These are phyloP conservation scores for Capronia coronata DNA, from an alignment of 2,329 filamentous ascomycete genomes.

Conservation along the genomic window DNA sequence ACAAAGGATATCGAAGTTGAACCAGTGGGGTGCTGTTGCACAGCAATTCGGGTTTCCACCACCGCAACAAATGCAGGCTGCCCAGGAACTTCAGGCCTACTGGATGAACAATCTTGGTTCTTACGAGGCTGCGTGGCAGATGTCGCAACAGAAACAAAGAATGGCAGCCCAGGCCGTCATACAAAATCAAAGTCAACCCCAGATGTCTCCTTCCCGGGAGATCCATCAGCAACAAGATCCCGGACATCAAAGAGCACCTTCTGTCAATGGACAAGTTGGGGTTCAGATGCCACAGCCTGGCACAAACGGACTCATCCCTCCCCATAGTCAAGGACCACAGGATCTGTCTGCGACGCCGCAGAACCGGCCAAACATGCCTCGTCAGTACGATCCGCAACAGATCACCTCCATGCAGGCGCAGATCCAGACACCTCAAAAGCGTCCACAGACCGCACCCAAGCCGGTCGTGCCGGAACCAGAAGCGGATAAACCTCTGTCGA, in stretches of 20 bases:
- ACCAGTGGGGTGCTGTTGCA: slow-evolving; percentile 69
- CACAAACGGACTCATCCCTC: slow-evolving; percentile 36
- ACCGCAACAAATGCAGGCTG: slow-evolving; percentile 59
- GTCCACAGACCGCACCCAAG: slow-evolving; percentile 29
- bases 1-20: slow-evolving; percentile 61
- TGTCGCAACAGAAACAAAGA: slow-evolving; percentile 41
- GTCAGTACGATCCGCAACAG: slow-evolving; percentile 29
- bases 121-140: slow-evolving; percentile 58
- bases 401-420: slow-evolving; percentile 24
- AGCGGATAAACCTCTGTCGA: slow-evolving; percentile 33
- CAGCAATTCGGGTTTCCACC: slow-evolving; percentile 55
- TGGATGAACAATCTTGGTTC: slow-evolving; percentile 69
- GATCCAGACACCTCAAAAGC: slow-evolving; percentile 24
- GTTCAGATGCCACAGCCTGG: slow-evolving; percentile 17
- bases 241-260: slow-evolving; percentile 24
- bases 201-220: slow-evolving; percentile 34
- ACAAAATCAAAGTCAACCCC: slow-evolving; percentile 37
- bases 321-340: slow-evolving; percentile 22
- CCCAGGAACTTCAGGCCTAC: slow-evolving; percentile 61
- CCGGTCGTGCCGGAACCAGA: slow-evolving; percentile 31
- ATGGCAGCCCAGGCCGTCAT: slow-evolving; percentile 36
- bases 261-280: slow-evolving; percentile 29
- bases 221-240: slow-evolving; percentile 33
- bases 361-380: slow-evolving; percentile 29
- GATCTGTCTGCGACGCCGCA: slow-evolving; percentile 33